These are phyloP conservation scores for Hysterium pulicare DNA, from an alignment of 2,329 filamentous ascomycete genomes.

Conservation along the genomic window DNA sequence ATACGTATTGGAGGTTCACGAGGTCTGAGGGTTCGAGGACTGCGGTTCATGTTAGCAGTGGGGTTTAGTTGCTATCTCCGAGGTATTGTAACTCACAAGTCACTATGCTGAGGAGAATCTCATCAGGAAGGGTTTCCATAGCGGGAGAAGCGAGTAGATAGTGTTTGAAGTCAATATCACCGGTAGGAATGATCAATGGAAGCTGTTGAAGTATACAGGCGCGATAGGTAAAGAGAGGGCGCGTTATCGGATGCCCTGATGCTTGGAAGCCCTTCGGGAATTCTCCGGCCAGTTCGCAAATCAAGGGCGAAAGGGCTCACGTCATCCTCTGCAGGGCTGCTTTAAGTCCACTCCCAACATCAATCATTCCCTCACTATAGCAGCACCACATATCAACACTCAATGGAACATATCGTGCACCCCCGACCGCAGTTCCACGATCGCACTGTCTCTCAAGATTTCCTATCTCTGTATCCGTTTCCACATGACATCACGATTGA, in stretches of 20 bases:
- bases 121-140: constrained; percentile 32
- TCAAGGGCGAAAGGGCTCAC: no score
- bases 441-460: not conserved
- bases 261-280: no score
- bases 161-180: no score
- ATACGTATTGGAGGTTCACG: constrained; percentile 66
- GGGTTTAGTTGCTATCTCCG: constrained; percentile 6
- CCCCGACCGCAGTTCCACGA: no score
- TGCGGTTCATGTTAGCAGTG: constrained; percentile 32
- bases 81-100: constrained; percentile 32
- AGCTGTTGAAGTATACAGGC: no score
- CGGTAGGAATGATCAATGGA: no score
- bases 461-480: not conserved
- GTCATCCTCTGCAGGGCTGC: no score
- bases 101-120: constrained; percentile 44
- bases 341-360: no score
- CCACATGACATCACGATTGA: not conserved
- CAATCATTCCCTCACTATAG: not conserved
- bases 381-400: not conserved
- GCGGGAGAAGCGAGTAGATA: not conserved
- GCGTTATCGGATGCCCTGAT: no score
- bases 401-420: not conserved
- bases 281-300: no score
- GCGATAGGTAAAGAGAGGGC: no score
- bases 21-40: constrained; percentile 64